Percentiles rank a stretch among this genome's conserved stretches.
Evolutionary conservation across 495 filamentous ascomycete species (phyloP).

Genomic region (Penicillium taxi): DNA sequence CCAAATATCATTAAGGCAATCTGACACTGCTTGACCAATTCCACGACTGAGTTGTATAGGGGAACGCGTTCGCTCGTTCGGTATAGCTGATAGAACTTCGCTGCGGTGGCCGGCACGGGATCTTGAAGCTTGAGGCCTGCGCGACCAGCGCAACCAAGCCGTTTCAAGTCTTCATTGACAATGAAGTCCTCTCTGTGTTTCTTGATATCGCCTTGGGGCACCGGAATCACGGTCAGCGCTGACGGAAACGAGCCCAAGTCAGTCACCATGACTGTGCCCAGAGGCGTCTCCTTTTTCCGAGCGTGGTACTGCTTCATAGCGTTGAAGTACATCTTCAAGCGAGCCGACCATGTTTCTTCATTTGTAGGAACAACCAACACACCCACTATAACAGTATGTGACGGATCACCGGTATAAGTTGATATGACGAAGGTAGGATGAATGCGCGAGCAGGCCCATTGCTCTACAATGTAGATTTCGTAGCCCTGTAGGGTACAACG

Average conservation of each 20-base stretch:
- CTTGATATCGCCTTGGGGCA: constrained; percentile 79
- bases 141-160: constrained; percentile 84
- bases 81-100: constrained; percentile 90
- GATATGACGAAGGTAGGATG: constrained; percentile 89
- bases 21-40: constrained; percentile 90
- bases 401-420: constrained; percentile 84
- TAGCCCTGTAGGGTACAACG: constrained; percentile 67
- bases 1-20: constrained; percentile 80
- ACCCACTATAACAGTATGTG: constrained; percentile 68
- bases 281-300: constrained; percentile 66
- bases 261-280: constrained; percentile 87
- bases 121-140: constrained; percentile 70
- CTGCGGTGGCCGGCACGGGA: constrained; percentile 70
- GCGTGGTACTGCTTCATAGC: constrained; percentile 79
- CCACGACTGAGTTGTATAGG: constrained; percentile 67
- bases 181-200: constrained; percentile 80
- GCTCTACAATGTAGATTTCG: constrained; percentile 90
- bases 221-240: constrained; percentile 75
- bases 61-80: constrained; percentile 73
- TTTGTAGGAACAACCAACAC: constrained; percentile 78
- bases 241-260: constrained; percentile 88
- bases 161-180: constrained; percentile 90
- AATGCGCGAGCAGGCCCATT: constrained; percentile 90
- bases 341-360: constrained; percentile 70
- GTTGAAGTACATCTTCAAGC: constrained; percentile 75